Evolutionary conservation across 805 yeast species (phyloP), one percentile per base, ranked within the genome.

Genomic region (Metschnikowia kunwiensis): DNA sequence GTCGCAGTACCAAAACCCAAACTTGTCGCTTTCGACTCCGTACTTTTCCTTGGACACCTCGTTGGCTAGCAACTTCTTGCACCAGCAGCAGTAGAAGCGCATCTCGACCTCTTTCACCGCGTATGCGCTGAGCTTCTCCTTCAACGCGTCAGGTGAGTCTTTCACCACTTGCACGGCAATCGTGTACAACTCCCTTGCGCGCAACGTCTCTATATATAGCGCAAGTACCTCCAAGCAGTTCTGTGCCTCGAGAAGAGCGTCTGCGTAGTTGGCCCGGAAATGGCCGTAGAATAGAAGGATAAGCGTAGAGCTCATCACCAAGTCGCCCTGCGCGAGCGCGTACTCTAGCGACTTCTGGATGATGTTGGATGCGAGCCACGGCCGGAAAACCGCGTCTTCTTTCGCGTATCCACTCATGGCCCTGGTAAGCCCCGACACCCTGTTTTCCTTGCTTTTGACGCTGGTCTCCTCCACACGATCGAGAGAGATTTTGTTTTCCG

Each of bases 1-100:
- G 35, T 79, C 86, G 61, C 97, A 89, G 57, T 81, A 85, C 95
- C 96, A 88, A 49, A 72, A 80, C 1, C 94, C 95, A 50, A 78
- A 75, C 23, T 56, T 58, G 15, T 49, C 55, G 23, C 42, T 41
- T 9, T 42, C 38, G 9, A 50, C 51, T 11, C 40, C 40, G 13
- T 42, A 40, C 26, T 57, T 65, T 12, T 60, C 64, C 49, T 77
- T 78, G 3, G 78, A 65, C 5, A 51, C 47, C 44, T 81, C 88
- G 56, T 83, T 82, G 7, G 75, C 54, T 7, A 84, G 61, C n/a
- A 80, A 60, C 32, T 71, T 66, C 12, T 72, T 67, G 55, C 94
- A 84, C 50, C 65, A 62, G 19, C 74, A 72, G 55, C 93, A 84
- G 47, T 74, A 80, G 15, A 80, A 67, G 26, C 69, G 50, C 42